Conservation (phyloP, 805 yeast species). For the Priceomyces fermenticarens region DNA sequence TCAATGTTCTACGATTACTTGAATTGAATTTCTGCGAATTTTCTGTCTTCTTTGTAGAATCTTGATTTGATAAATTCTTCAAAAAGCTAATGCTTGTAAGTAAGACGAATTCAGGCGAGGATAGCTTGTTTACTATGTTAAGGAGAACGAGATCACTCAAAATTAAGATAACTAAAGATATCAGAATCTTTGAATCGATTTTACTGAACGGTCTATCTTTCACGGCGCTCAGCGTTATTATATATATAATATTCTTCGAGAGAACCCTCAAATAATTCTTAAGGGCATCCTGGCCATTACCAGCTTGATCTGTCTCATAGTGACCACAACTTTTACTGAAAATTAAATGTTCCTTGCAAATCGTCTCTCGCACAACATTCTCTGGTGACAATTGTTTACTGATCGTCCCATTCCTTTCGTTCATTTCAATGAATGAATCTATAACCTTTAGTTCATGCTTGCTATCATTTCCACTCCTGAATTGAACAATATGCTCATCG, state of each 20-base stretch:
- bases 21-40: no score
- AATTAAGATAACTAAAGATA: constrained; percentile 19
- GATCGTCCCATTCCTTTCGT: constrained; percentile 1
- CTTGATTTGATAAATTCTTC: no score
- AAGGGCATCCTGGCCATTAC: constrained; percentile 3
- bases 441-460: constrained; percentile 11
- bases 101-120: constrained; percentile 25
- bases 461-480: constrained; percentile 11
- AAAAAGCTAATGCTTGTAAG: constrained; percentile 8
- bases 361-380: no score
- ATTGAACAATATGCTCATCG: constrained; percentile 18
- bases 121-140: constrained; percentile 19
- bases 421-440: neutral
- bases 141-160: constrained; percentile 27
- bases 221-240: constrained; percentile 10
- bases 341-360: no score
- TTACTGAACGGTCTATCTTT: constrained; percentile 10
- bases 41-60: no score
- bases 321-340: neutral
- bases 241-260: constrained; percentile 17
- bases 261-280: constrained; percentile 21
- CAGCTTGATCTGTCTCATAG: neutral
- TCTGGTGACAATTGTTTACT: neutral
- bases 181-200: constrained; percentile 21
- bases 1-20: no score